Conservation (phyloP, 2,329 filamentous ascomycete genomes). For the Cladophialophora carrionii region DNA sequence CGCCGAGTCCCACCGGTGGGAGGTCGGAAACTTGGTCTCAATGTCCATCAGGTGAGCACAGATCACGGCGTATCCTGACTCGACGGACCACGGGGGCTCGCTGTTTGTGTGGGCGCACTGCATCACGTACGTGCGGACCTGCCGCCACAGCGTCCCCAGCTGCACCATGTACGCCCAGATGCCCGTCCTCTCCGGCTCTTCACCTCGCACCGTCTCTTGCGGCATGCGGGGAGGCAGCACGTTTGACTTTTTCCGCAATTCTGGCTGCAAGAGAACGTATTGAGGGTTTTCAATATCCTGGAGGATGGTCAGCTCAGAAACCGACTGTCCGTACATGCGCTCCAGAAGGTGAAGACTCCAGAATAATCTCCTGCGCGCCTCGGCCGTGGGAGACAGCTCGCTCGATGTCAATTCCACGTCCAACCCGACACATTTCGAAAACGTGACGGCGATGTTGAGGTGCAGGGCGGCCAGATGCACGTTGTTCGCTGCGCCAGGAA, state of each 20-base stretch:
- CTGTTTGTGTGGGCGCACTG: slow-evolving; percentile 15
- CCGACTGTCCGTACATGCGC: slow-evolving; percentile 10
- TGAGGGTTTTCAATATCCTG: not conserved
- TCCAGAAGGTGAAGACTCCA: slow-evolving; percentile 17
- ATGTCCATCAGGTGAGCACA: slow-evolving; percentile 37
- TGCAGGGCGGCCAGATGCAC: slow-evolving; percentile 41
- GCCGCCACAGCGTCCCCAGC: slow-evolving; percentile 14
- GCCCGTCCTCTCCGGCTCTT: slow-evolving; percentile 2
- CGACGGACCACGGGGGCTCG: slow-evolving; percentile 35
- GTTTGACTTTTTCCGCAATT: slow-evolving; percentile 5
- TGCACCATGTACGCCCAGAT: slow-evolving; percentile 20
- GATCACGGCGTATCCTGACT: slow-evolving; percentile 38
- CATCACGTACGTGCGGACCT: slow-evolving; percentile 21
- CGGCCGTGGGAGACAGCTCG: slow-evolving; percentile 4
- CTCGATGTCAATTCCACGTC: slow-evolving; percentile 18
- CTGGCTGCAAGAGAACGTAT: slow-evolving; percentile 3
- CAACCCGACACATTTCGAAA: slow-evolving; percentile 17
- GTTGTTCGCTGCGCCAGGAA: slow-evolving; percentile 49
- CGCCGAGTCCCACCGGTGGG: slow-evolving; percentile 35
- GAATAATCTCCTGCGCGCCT: slow-evolving; percentile 14
- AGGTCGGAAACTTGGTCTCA: slow-evolving; percentile 37
- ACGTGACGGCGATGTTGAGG: slow-evolving; percentile 39
- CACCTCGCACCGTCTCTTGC: not conserved
- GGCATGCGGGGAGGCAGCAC: slow-evolving; percentile 11
- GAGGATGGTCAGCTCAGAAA: not conserved